Evolutionary conservation across 129 eudicot species (phyloP).

Genomic region (Saposhnikovia divaricata): DNA sequence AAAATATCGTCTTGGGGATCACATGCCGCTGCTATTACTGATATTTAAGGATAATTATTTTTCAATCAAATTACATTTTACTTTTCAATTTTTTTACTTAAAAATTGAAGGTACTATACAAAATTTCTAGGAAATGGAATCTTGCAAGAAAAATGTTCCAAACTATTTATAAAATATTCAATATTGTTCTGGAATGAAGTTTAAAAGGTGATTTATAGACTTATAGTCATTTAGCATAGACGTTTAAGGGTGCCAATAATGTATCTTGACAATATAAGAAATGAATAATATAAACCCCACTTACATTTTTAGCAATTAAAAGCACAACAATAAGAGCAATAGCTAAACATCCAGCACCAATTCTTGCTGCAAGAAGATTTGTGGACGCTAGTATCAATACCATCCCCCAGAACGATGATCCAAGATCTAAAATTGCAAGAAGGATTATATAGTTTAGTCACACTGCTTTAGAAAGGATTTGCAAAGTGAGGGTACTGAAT

Average conservation of each 20-base stretch:
- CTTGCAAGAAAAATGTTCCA: not conserved
- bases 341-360: slow-evolving; percentile 94
- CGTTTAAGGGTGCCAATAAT: slow-evolving; percentile 24
- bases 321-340: slow-evolving; percentile 73
- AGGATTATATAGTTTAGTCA: not conserved
- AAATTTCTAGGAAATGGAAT: not conserved
- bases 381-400: slow-evolving; percentile 80
- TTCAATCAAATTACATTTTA: not conserved
- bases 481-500: not conserved
- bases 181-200: not conserved
- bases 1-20: too few relatives aligned
- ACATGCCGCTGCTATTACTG: not conserved
- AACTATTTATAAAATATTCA: not conserved
- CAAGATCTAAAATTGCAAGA: slow-evolving; percentile 46
- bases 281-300: slow-evolving; percentile 22
- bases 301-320: slow-evolving; percentile 89
- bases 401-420: slow-evolving; percentile 99
- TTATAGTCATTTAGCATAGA: not conserved
- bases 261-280: slow-evolving; percentile 21
- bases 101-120: not conserved
- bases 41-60: not conserved
- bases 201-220: not conserved
- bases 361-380: slow-evolving; percentile 61
- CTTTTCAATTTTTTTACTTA: not conserved
- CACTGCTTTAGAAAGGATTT: not conserved